These are phyloP conservation scores for Funneliformis geosporum DNA, from an alignment of 192 early-diverging fungal genomes.

Conservation along the genomic window DNA sequence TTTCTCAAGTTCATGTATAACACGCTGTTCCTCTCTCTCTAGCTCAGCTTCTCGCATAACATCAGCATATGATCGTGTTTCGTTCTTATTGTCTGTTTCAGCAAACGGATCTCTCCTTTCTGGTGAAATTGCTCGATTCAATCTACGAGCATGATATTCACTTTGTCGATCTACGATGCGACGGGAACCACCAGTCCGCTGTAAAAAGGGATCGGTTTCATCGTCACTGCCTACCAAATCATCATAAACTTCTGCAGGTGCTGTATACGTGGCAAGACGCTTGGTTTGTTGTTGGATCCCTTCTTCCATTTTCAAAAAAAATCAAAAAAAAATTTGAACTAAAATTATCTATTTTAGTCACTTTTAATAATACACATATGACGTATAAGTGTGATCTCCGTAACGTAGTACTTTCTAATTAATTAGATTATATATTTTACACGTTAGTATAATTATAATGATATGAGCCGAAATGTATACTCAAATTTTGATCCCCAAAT, in stretches of 20 bases:
- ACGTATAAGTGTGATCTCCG: too few relatives aligned
- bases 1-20: conserved; percentile 72
- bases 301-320: conserved; percentile 28
- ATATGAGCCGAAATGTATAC: too few relatives aligned
- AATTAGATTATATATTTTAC: too few relatives aligned
- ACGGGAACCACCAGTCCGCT: conserved; percentile 50
- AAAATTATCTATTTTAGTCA: too few relatives aligned
- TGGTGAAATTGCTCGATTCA: conserved; percentile 78
- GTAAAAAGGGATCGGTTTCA: conserved; percentile 68
- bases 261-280: conserved; percentile 73
- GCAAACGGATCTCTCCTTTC: conserved; percentile 78
- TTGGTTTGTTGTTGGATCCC: conserved; percentile 44
- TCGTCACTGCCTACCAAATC: conserved; percentile 61
- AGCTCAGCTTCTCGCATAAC: conserved; percentile 85
- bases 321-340: background rate
- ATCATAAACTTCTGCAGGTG: conserved; percentile 74
- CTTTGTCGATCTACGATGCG: conserved; percentile 82
- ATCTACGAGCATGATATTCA: conserved; percentile 84
- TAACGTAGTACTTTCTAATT: too few relatives aligned
- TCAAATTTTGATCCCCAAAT: too few relatives aligned
- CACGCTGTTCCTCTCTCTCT: conserved; percentile 76
- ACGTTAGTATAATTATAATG: too few relatives aligned
- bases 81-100: conserved; percentile 43
- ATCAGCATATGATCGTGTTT: conserved; percentile 76
- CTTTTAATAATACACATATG: too few relatives aligned